Percentiles rank a stretch among this genome's conserved stretches.
phyloP scores from a whole-genome alignment of 1,139 yeast genomes.

The Yamadazyma buinensis region DNA sequence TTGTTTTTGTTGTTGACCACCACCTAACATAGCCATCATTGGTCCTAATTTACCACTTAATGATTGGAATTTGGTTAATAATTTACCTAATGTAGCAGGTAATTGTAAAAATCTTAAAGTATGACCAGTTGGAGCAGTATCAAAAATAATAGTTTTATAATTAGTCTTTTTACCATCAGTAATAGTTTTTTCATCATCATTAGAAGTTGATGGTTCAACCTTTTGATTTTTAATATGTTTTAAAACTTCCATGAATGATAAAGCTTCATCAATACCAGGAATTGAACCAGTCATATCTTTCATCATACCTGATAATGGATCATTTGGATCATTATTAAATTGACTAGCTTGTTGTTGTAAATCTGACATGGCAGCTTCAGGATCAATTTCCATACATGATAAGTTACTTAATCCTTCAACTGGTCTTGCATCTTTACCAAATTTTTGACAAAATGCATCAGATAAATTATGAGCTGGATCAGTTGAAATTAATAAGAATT shows the following conservation, averaged over 20 bases:
- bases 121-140: conserved; percentile 98
- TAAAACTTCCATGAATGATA: conserved; percentile 95
- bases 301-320: conserved; percentile 70
- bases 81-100: conserved; percentile 86
- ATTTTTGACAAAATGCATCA: conserved; percentile 97
- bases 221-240: conserved; percentile 88
- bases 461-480: conserved; percentile 98
- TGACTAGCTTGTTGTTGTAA: conserved; percentile 61
- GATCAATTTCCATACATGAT: conserved; percentile 98
- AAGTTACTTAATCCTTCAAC: conserved; percentile 86
- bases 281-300: conserved; percentile 91
- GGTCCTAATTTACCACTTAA: conserved; percentile 89
- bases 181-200: conserved; percentile 21
- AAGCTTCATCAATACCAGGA: conserved; percentile 97
- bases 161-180: conserved; percentile 26
- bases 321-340: conserved; percentile 54
- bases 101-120: conserved; percentile 90
- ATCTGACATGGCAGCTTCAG: conserved; percentile 90
- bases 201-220: conserved; percentile 21
- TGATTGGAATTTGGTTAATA: conserved; percentile 82
- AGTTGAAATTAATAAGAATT: conserved; percentile 86
- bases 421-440: conserved; percentile 91
- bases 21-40: conserved; percentile 73
- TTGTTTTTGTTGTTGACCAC: conserved; percentile 60
- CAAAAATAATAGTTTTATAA: conserved; percentile 89